Evolutionary conservation across 2,329 filamentous ascomycete species (phyloP), one percentile per base, ranked within the genome.

Genomic region (Elsinoe arachidis): DNA sequence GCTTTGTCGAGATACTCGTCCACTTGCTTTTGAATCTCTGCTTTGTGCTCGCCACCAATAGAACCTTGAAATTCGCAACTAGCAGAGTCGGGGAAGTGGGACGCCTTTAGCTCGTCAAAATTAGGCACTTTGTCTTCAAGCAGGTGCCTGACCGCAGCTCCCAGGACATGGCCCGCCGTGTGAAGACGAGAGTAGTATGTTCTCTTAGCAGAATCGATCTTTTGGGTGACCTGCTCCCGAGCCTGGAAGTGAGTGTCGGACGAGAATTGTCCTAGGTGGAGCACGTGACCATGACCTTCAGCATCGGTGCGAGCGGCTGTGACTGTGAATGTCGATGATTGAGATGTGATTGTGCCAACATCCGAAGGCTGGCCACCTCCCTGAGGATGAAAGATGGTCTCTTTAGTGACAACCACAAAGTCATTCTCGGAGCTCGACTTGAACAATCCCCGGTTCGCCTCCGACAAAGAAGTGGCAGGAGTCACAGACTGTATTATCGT

Each of bases 151-250:
- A 88, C 82, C 0, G 86, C 86, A 0, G 82, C 71, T 2, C 86
- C 85, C 1, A 90, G 77, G 2, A 89, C 80, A 63, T 90, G 87
- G 34, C 87, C 87, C 0, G 85, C 86, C 0, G 86, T 89, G 69
- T 90, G 87, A 0, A 86, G 76, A 1, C 86, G 79, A 0, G 84
- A 88, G 70, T 85, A 82, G 0, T 87, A 73, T 0, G 76, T 65
- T 0, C 87, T 78, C 61, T 82, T 85, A 15, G 80, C 76, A 0
- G 64, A 70, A 66, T 90, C 80, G 57, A 90, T 81, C 11, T 65
- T 62, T 65, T 88, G 86, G 6, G 72, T 70, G 12, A 85, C 73
- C 4, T 54, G 41, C 9, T 61, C 58, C 15, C 60, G 55, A 17
- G 41, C 30, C 1, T 33, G 15, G 17, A 62, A 60, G 5, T 15